Percentiles rank a stretch among this genome's conserved stretches.
phyloP scores from a whole-genome alignment of 345 rosid species.

The Carallia brachiata region DNA sequence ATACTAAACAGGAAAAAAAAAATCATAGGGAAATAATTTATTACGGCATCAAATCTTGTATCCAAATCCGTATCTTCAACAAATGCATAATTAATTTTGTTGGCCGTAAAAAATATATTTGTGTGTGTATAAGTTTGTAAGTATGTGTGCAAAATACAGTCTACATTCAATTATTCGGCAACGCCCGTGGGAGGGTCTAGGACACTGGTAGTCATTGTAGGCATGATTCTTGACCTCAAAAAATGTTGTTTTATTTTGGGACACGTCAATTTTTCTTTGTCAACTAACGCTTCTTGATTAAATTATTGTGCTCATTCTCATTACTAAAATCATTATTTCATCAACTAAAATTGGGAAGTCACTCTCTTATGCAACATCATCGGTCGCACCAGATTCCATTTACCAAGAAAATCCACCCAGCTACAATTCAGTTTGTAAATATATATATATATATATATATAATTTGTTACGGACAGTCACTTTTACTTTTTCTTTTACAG shows the following conservation, averaged over 20 bases:
- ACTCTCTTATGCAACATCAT: neutral
- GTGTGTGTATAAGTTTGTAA: neutral
- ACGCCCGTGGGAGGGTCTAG: neutral
- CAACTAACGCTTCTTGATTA: conserved; percentile 7
- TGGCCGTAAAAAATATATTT: neutral
- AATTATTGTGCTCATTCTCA: neutral
- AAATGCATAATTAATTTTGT: neutral
- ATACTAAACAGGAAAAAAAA: conserved; percentile 9
- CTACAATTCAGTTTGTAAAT: no score
- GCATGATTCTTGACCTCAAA: conserved; percentile 11
- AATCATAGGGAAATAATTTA: neutral
- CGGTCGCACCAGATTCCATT: neutral
- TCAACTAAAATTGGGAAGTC: neutral
- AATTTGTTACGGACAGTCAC: no score
- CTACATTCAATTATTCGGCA: conserved; percentile 28
- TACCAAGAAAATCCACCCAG: no score
- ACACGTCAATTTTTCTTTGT: neutral
- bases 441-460: no score
- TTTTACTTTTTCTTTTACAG: no score
- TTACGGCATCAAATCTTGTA: conserved; percentile 27
- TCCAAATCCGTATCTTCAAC: conserved; percentile 12
- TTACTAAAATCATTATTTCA: neutral
- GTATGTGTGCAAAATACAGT: conserved; percentile 2
- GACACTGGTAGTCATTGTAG: neutral
- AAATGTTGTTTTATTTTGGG: neutral